Conservation (phyloP, 2,329 filamentous ascomycete species). For the Rhytidhysteron rufulum region DNA sequence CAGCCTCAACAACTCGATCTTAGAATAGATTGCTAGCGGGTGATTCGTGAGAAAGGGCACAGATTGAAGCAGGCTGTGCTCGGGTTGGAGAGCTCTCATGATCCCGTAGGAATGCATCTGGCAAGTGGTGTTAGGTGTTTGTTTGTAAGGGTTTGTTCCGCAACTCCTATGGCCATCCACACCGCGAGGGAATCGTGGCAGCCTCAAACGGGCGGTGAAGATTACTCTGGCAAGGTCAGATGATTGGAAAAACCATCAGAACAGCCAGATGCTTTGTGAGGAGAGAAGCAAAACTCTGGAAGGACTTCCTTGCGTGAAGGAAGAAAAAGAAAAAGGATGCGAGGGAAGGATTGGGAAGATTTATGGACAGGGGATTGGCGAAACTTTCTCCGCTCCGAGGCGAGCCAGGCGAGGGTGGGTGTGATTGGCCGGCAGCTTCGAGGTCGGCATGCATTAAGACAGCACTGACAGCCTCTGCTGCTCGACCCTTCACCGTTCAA, state of each 20-base stretch:
- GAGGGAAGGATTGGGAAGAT: no score
- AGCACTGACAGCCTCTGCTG: no score
- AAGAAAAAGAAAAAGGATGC: constrained; percentile 2
- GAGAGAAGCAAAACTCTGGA: constrained; percentile 22
- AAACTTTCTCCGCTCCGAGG: constrained; percentile 5
- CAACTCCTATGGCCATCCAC: constrained; percentile 3
- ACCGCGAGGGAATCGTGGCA: constrained; percentile 1
- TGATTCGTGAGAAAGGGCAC: no score
- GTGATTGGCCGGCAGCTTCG: no score
- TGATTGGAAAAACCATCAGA: constrained; percentile 25
- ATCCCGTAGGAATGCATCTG: no score
- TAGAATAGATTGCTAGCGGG: no score
- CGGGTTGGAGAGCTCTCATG: no score
- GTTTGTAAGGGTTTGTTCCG: constrained; percentile 3
- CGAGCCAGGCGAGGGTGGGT: constrained; percentile 1
- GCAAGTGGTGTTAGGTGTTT: no score
- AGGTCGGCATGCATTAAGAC: no score
- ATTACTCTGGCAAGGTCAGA: constrained; percentile 32
- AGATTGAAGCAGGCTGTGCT: no score
- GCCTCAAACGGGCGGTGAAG: constrained; percentile 35
- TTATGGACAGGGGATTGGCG: constrained; percentile 6
- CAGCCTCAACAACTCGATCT: no score
- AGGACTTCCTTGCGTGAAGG: constrained; percentile 27
- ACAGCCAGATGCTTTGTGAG: constrained; percentile 27
- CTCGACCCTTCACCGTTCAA: constrained; percentile 19